Conservation (phyloP, 2,329 filamentous ascomycete species). For the Tolypocladium paradoxum region DNA sequence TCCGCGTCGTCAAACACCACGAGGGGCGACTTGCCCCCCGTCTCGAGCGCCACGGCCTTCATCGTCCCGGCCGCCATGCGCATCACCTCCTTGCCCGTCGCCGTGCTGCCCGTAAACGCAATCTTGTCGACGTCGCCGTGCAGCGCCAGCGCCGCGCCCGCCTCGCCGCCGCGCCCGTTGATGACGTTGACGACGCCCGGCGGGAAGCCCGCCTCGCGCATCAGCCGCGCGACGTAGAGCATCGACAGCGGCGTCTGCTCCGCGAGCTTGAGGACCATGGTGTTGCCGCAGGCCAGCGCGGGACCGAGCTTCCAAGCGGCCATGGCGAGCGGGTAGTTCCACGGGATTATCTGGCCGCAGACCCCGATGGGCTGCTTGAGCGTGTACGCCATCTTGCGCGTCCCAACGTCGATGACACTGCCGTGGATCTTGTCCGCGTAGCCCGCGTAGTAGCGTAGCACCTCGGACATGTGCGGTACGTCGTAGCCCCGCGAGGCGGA, state of each 20-base stretch:
- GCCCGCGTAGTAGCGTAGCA: constrained; percentile 64
- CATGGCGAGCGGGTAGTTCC: constrained; percentile 52
- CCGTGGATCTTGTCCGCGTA: constrained; percentile 72
- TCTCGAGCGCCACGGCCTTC: constrained; percentile 57
- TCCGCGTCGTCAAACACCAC: constrained; percentile 57
- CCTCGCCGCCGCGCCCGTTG: constrained; percentile 58
- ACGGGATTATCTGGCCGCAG: constrained; percentile 60
- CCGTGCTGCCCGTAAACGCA: constrained; percentile 68
- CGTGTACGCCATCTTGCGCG: constrained; percentile 65
- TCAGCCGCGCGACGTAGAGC: constrained; percentile 53
- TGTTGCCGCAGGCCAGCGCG: constrained; percentile 53
- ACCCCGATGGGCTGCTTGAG: constrained; percentile 66
- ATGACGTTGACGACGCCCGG: constrained; percentile 68
- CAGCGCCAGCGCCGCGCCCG: constrained; percentile 56
- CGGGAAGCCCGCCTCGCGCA: constrained; percentile 66
- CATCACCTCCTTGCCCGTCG: constrained; percentile 65
- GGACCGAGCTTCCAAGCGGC: constrained; percentile 64
- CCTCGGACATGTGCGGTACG: constrained; percentile 31
- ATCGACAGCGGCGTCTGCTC: constrained; percentile 58
- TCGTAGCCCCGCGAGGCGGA: constrained; percentile 54
- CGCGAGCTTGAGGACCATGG: constrained; percentile 53
- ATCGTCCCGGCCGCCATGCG: constrained; percentile 56
- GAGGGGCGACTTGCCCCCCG: constrained; percentile 55
- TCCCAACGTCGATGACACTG: constrained; percentile 59
- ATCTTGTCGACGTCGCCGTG: constrained; percentile 66